Base-by-base conservation (phyloP, 768 basidiomycete genomes). In the Basidioascus undulatus region DNA sequence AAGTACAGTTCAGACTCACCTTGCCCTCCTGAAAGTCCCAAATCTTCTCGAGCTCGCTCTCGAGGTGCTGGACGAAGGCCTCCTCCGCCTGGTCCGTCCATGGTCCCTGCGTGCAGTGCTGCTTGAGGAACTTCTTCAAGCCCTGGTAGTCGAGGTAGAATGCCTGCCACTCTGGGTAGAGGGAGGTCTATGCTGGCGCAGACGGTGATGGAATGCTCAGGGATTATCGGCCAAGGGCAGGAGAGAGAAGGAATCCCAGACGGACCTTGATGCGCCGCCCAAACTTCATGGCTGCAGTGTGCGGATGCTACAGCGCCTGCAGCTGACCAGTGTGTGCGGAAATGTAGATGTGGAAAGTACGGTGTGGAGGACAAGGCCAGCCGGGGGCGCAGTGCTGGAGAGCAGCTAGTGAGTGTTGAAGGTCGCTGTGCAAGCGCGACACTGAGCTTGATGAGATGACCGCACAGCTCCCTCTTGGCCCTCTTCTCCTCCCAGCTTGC, bases 21-120 rank as follows among this genome's bases (percentile, higher is more conserved):
- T 92, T 96, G 26, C 65, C 62, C 55, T 74, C 79, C 56, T 96
- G 89, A 55, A 96, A 96, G 52, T 76, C 74, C 50, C 87, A 76
- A 33, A 94, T 74, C 62, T 96, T 96, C 53, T 86, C 80, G 25
- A 96, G 66, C 61, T 96, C 86, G 44, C 63, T 64, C 52, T 79
- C 76, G 41, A 94, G 71, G 34, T 18, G 25, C 32, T 27, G 25
- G 13, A 11, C 7, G 0, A 20, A 25, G 7, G 35, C 36, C 19
- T 47, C 44, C 11, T 42, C 36, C 4, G 38, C 42, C 28, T 40
- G 42, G 35, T 30, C 32, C 12, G 35, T 44, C 30, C 23, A 38
- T 26, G 40, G 40, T 16, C 32, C 46, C 53, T 45, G n/a, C n/a
- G n/a, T n/a, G n/a, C n/a, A n/a, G 5, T 46, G 41, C 32, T 75